phyloP scores from a whole-genome alignment of 345 rosid species.

The Bruguiera sexangula region DNA sequence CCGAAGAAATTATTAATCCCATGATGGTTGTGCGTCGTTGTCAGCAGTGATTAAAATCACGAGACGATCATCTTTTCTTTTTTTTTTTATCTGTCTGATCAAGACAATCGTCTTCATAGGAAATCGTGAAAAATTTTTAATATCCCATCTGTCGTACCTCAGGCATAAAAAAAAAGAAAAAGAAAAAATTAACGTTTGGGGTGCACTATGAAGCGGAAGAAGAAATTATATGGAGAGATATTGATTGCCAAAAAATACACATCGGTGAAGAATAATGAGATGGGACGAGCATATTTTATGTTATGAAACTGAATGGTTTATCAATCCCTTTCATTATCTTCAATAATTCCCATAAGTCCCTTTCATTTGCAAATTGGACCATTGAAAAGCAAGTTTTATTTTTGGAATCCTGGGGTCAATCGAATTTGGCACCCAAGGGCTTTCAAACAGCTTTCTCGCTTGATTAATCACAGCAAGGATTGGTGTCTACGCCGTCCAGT shows the following conservation, averaged over 20 bases:
- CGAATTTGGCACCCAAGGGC: not conserved
- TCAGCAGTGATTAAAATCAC: not conserved
- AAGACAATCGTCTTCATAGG: too few relatives aligned
- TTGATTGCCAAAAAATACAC: constrained; percentile 6
- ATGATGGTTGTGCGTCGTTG: too few relatives aligned
- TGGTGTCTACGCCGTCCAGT: not conserved
- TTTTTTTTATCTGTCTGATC: too few relatives aligned
- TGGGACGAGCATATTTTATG: constrained; percentile 31
- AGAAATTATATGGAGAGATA: not conserved
- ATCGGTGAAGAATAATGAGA: constrained; percentile 23
- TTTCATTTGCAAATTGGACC: constrained; percentile 11
- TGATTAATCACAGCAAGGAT: not conserved
- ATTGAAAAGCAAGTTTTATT: not conserved
- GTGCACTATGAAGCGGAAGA: not conserved
- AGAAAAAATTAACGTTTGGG: too few relatives aligned
- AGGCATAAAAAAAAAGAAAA: too few relatives aligned
- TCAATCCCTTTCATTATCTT: constrained; percentile 28
- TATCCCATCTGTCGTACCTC: too few relatives aligned
- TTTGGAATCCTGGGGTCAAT: not conserved
- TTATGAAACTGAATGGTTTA: constrained; percentile 7
- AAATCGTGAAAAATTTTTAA: not conserved
- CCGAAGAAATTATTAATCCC: too few relatives aligned
- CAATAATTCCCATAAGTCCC: constrained; percentile 24
- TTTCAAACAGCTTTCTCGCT: not conserved
- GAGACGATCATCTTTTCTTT: not conserved